Conservation (phyloP, 768 basidiomycete genomes). For the Hygrocybe coccinea region DNA sequence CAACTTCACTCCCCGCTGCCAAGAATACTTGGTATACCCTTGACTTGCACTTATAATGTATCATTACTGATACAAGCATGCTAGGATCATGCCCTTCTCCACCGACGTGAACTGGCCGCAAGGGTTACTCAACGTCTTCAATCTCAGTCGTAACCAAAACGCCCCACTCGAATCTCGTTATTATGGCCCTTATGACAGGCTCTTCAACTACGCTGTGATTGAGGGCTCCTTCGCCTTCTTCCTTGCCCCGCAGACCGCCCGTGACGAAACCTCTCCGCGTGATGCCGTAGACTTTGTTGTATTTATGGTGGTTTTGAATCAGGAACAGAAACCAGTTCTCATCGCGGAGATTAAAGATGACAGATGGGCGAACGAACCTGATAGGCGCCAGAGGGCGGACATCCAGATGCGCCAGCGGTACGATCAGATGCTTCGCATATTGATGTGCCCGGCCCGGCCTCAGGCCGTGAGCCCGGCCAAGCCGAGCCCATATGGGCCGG, state of each 20-base stretch:
- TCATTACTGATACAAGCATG: constrained; percentile 7
- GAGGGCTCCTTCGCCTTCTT: constrained; percentile 27
- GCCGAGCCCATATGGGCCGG: too few species aligned
- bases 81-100: constrained; percentile 14
- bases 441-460: too few species aligned
- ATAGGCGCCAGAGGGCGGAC: constrained; percentile 11
- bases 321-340: constrained; percentile 11
- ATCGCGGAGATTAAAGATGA: constrained; percentile 13
- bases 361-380: constrained; percentile 11
- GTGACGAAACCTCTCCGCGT: constrained; percentile 13
- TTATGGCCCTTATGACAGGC: constrained; percentile 37
- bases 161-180: constrained; percentile 28
- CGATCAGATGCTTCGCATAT: constrained; percentile 12
- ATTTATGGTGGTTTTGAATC: constrained; percentile 30
- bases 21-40: constrained; percentile 3
- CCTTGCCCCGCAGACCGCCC: constrained; percentile 29
- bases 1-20: not conserved
- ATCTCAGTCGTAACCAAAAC: constrained; percentile 20
- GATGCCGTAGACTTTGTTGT: constrained; percentile 26
- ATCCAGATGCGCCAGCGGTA: constrained; percentile 10
- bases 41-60: constrained; percentile 6
- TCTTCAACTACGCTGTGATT: constrained; percentile 33
- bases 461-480: too few species aligned
- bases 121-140: constrained; percentile 29
- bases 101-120: constrained; percentile 27